Evolutionary conservation across 1,284 basidiomycete genomes (phyloP).

Genomic region (Tilletia walkeri): DNA sequence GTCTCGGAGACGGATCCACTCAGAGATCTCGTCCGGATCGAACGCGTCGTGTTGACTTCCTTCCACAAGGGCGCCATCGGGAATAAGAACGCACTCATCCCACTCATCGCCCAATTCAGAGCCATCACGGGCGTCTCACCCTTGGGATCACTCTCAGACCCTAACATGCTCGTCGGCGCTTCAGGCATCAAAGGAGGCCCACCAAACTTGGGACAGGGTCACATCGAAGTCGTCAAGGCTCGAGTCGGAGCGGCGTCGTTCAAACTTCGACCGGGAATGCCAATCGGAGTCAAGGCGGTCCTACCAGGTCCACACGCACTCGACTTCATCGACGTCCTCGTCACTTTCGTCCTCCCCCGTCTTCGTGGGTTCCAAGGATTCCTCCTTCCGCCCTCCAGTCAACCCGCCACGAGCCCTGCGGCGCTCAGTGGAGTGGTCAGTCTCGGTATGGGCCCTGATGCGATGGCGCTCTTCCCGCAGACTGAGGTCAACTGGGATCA

Average conservation of each 20-base stretch:
- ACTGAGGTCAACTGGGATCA: conserved; percentile 54
- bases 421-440: conserved; percentile 82
- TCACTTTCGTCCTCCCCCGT: conserved; percentile 90
- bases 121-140: conserved; percentile 80
- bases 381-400: conserved; percentile 64
- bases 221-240: conserved; percentile 74
- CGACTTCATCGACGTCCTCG: conserved; percentile 82
- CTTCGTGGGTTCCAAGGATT: conserved; percentile 86
- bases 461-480: conserved; percentile 82
- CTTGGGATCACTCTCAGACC: conserved; percentile 37
- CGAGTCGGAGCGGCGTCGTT: conserved; percentile 80
- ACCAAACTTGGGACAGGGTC: conserved; percentile 26
- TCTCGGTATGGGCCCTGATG: conserved; percentile 78
- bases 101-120: conserved; percentile 79
- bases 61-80: conserved; percentile 61
- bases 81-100: conserved; percentile 75
- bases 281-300: conserved; percentile 84
- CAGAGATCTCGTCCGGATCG: conserved; percentile 64
- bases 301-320: conserved; percentile 87
- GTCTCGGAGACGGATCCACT: conserved; percentile 27
- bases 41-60: conserved; percentile 67
- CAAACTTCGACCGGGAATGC: conserved; percentile 76
- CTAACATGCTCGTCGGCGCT: conserved; percentile 26
- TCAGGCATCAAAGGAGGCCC: conserved; percentile 9
- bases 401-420: conserved; percentile 59